Evolutionary conservation across 305 asterid genomes (phyloP).

Genomic region (Plantago coronopus): DNA sequence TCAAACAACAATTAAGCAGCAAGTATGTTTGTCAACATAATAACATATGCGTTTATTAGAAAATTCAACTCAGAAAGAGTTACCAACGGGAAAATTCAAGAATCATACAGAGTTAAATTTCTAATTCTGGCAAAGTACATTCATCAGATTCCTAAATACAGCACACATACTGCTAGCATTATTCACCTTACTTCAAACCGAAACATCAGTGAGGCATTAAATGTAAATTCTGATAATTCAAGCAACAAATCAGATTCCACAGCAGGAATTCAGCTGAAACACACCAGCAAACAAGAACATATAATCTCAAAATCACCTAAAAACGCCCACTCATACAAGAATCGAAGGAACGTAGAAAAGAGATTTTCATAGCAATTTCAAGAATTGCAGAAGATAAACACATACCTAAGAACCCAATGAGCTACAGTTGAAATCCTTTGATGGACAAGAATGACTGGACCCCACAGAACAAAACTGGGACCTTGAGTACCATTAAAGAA

Average conservation of each 20-base stretch:
- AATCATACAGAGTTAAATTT: too few relatives aligned
- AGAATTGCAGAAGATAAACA: conserved; percentile 13
- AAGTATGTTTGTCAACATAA: too few relatives aligned
- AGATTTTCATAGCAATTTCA: conserved; percentile 1
- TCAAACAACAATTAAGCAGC: too few relatives aligned
- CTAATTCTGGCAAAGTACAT: too few relatives aligned
- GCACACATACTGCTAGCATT: background rate
- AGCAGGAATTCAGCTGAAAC: conserved; percentile 1
- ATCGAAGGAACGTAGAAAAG: conserved; percentile 16
- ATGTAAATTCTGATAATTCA: conserved; percentile 1
- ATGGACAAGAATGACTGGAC: conserved; percentile 28
- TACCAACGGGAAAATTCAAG: too few relatives aligned
- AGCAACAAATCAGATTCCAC: conserved; percentile 4
- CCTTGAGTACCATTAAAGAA: conserved; percentile 31
- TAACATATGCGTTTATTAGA: too few relatives aligned
- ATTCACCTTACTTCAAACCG: background rate
- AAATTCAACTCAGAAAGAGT: too few relatives aligned
- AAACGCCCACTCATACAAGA: conserved; percentile 9
- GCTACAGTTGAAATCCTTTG: conserved; percentile 25
- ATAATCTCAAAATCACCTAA: too few relatives aligned
- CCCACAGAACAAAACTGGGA: conserved; percentile 30
- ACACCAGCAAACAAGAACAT: too few relatives aligned
- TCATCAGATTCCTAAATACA: too few relatives aligned
- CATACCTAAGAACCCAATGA: conserved; percentile 31
- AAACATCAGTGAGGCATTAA: background rate